Percentiles rank a stretch among this genome's conserved stretches.
Evolutionary conservation across 2,329 filamentous ascomycete species (phyloP).

Genomic region (Botrytis deweyae): DNA sequence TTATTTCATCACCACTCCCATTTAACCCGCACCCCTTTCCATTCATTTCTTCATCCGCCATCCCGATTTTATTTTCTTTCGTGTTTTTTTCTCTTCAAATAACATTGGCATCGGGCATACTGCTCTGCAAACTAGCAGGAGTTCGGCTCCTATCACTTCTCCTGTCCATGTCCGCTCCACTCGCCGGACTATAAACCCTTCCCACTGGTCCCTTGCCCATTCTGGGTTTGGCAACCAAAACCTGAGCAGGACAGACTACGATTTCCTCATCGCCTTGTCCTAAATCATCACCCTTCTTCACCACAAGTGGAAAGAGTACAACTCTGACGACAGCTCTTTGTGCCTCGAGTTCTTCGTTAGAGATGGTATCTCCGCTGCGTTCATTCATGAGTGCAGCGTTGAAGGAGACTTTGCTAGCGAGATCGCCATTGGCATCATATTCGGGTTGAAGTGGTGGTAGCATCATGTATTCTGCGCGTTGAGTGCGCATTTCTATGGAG

Average conservation of each 20-base stretch:
- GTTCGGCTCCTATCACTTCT: conserved; percentile 26
- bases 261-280: conserved; percentile 91
- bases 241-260: conserved; percentile 92
- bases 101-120: conserved; percentile 35
- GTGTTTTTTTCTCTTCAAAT: conserved; percentile 26
- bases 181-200: conserved; percentile 30
- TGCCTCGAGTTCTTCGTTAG: conserved; percentile 78
- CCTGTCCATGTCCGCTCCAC: conserved; percentile 23
- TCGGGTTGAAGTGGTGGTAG: conserved; percentile 90
- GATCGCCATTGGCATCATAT: conserved; percentile 89
- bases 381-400: conserved; percentile 95
- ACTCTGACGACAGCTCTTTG: conserved; percentile 78
- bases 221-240: conserved; percentile 65
- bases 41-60: conserved; percentile 6
- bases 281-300: conserved; percentile 89
- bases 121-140: conserved; percentile 37
- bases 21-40: not conserved
- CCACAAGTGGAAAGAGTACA: conserved; percentile 92
- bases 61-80: not conserved
- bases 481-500: conserved; percentile 94
- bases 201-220: conserved; percentile 29
- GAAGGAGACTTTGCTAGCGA: conserved; percentile 84
- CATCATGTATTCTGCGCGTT: conserved; percentile 98
- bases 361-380: conserved; percentile 64
- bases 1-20: not conserved